Conservation (phyloP, 129 eudicot species). For the Pulicaria dysenterica region DNA sequence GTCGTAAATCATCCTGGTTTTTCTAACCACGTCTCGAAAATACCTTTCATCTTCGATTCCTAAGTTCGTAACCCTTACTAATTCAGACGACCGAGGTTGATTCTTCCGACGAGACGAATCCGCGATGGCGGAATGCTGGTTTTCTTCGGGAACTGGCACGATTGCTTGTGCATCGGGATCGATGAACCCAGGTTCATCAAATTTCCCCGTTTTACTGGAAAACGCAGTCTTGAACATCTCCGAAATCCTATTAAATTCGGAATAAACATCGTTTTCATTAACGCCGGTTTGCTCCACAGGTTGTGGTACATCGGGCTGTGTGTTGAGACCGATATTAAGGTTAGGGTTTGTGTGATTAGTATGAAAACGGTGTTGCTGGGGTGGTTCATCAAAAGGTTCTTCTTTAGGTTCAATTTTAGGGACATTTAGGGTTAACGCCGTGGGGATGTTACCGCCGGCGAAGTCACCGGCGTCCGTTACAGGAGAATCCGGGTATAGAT, state of each 20-base stretch:
- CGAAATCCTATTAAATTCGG: constrained; percentile 48
- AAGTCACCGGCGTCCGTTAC: constrained; percentile 2
- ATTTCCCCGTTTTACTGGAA: constrained; percentile 18
- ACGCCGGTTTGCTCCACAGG: background rate
- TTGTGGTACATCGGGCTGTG: constrained; percentile 14
- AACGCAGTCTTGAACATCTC: constrained; percentile 54
- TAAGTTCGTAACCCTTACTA: constrained; percentile 65
- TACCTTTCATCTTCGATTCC: constrained; percentile 50
- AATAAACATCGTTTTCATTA: constrained; percentile 25
- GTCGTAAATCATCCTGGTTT: constrained; percentile 56
- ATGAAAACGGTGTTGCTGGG: background rate
- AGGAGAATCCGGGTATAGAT: constrained; percentile 42
- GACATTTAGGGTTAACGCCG: constrained; percentile 21
- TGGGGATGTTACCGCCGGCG: constrained; percentile 21
- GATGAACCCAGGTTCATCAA: background rate
- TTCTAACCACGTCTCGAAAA: constrained; percentile 49
- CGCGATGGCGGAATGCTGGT: constrained; percentile 25
- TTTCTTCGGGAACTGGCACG: constrained; percentile 30
- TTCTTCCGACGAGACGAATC: constrained; percentile 36
- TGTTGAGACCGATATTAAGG: constrained; percentile 27
- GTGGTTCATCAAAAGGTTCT: constrained; percentile 52
- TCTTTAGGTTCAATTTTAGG: constrained; percentile 71
- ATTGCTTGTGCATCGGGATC: constrained; percentile 50
- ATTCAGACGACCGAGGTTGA: constrained; percentile 52
- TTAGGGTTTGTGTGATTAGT: constrained; percentile 19